Evolutionary conservation across 129 eudicot species (phyloP), one percentile per base, ranked within the genome.

Genomic region (Flaveria robusta): DNA sequence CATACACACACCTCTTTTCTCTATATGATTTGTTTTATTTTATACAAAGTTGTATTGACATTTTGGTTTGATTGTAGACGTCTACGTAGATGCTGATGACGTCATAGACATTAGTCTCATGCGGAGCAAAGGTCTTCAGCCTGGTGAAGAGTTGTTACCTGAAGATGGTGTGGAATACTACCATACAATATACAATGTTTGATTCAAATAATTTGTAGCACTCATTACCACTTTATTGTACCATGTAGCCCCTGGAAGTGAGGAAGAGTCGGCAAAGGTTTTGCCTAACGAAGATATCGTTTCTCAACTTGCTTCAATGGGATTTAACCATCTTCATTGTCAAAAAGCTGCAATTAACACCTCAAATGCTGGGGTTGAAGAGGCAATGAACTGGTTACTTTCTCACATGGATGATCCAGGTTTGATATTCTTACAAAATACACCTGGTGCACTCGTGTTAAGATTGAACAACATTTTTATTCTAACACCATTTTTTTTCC

Each of bases 71-170:
- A 66, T 31, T 79, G 4, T 60, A 95, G 99, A 95, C 74, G 99
- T 95, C 67, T 95, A 91, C 55, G 75, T 91, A 39, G 99, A 95
- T 76, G 99, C 88, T 78, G 97, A 96, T 72, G 99, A 95, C 66
- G 73, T 76, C 66, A 89, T 95, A 42, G 99, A 95, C 83, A 87
- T 95, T 24, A 89, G 89, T 77, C 66, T 70, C 83, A 89, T 95
- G 99, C 93, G 97, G 71, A 95, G 99, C 83, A 91, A 84, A 70
- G 99, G 99, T 79, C 90, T 84, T 78, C 99, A 95, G 84, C 96
- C 94, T 8, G 96, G 97, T 50, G 99, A 95, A 74, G 99, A 87
- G 86, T 82, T 95, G 78, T 83, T 95, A 79, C 99, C 96, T 23
- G 97, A 95, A 67, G 79, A 74, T 72, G 97, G 97, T 95, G 74